A percentile compares a stretch with the other conserved stretches of the same genome.
phyloP scores from a whole-genome alignment of 805 yeast genomes.

The Sugiyamaella floridensis region DNA sequence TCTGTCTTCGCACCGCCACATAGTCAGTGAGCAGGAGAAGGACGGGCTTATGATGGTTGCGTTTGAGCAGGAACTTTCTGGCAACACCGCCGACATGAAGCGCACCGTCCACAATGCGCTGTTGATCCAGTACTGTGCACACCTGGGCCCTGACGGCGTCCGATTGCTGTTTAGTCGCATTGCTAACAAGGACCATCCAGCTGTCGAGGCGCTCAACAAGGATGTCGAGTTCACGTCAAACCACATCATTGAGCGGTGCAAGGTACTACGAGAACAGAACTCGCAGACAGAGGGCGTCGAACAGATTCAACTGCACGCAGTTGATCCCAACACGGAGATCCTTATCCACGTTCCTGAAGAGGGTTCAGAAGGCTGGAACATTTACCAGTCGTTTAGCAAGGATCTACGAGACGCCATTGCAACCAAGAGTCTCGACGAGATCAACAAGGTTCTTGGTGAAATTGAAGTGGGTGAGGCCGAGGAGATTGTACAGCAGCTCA shows the following conservation, averaged over 20 bases:
- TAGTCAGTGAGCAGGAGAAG: slow-evolving; percentile 76
- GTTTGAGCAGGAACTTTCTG: slow-evolving; percentile 70
- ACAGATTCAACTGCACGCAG: slow-evolving; percentile 72
- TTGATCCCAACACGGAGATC: slow-evolving; percentile 76
- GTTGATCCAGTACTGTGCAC: slow-evolving; percentile 61
- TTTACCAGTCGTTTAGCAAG: slow-evolving; percentile 54
- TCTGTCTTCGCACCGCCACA: slow-evolving; percentile 50
- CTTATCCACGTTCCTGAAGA: slow-evolving; percentile 62
- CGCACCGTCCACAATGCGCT: slow-evolving; percentile 75
- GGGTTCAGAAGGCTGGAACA: slow-evolving; percentile 22
- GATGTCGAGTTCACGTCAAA: slow-evolving; percentile 68
- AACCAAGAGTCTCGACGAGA: slow-evolving; percentile 64
- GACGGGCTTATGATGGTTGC: slow-evolving; percentile 92
- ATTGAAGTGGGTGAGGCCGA: slow-evolving; percentile 78
- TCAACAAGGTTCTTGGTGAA: slow-evolving; percentile 72
- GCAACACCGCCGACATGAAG: slow-evolving; percentile 46
- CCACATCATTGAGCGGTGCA: slow-evolving; percentile 73
- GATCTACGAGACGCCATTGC: slow-evolving; percentile 69
- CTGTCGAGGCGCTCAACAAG: slow-evolving; percentile 57
- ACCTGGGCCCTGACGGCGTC: slow-evolving; percentile 43
- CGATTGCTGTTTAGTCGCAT: slow-evolving; percentile 64
- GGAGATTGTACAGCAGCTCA: slow-evolving; percentile 59
- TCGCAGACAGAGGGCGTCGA: slow-evolving; percentile 28
- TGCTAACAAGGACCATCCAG: slow-evolving; percentile 47
- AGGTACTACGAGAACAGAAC: slow-evolving; percentile 50